These are phyloP conservation scores for Fusarium pseudoanthophilum DNA, from an alignment of 2,329 filamentous ascomycete species.

Conservation along the genomic window DNA sequence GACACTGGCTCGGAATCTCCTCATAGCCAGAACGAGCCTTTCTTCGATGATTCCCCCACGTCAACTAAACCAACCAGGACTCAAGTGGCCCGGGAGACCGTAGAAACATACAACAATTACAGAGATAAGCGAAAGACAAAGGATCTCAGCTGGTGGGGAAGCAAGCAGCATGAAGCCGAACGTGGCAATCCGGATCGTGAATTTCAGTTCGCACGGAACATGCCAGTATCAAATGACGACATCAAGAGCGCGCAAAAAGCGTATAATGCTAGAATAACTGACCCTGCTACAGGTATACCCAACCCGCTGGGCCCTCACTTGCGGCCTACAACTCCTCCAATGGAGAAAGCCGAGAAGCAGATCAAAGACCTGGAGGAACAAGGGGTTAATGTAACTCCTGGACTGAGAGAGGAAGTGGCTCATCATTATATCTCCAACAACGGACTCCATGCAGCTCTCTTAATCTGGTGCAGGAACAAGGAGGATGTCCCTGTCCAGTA, in stretches of 20 bases:
- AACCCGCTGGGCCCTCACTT: conserved; percentile 17
- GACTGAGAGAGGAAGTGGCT: conserved; percentile 14
- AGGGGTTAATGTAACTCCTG: background rate
- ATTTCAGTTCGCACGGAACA: conserved; percentile 13
- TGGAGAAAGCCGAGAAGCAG: conserved; percentile 16
- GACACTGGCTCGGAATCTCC: background rate
- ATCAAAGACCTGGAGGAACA: conserved; percentile 9
- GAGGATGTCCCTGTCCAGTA: conserved; percentile 12
- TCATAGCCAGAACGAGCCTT: background rate
- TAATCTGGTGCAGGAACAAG: conserved; percentile 16
- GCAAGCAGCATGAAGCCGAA: background rate
- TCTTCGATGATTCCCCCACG: background rate
- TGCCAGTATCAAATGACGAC: conserved; percentile 8
- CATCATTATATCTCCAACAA: conserved; percentile 7
- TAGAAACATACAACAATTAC: background rate
- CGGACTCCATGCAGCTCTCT: conserved; percentile 20
- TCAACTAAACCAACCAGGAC: background rate
- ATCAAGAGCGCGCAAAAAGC: background rate
- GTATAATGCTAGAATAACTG: background rate
- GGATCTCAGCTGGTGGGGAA: conserved; percentile 12
- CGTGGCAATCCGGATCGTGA: conserved; percentile 19
- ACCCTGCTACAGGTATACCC: background rate
- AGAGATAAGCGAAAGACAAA: background rate
- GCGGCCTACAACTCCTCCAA: conserved; percentile 27
- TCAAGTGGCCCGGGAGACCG: background rate